phyloP scores from a whole-genome alignment of 345 rosid species.

The Citrus maxima region DNA sequence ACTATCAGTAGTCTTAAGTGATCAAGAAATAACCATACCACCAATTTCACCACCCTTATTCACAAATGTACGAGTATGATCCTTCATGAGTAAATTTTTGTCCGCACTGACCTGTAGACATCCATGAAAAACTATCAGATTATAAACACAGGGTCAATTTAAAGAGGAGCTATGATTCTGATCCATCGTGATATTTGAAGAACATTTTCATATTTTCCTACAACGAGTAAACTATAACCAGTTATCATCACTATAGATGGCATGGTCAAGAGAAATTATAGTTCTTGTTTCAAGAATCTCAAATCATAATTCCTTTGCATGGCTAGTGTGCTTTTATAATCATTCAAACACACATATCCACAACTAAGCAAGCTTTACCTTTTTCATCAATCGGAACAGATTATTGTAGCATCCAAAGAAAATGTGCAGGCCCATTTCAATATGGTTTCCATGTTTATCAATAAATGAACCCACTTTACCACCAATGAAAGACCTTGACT shows the following conservation, averaged over 20 bases:
- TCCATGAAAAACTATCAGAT: constrained; percentile 16
- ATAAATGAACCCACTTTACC: constrained; percentile 99
- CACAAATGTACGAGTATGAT: constrained; percentile 94
- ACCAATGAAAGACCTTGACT: constrained; percentile 85
- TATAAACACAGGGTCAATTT: neutral
- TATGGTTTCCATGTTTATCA: constrained; percentile 65
- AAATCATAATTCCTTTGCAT: neutral
- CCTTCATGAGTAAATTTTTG: constrained; percentile 85
- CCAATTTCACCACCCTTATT: constrained; percentile 89
- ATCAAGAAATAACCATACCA: constrained; percentile 39
- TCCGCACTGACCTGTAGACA: constrained; percentile 79
- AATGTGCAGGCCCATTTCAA: constrained; percentile 70
- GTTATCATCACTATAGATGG: neutral
- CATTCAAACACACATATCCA: neutral
- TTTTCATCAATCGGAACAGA: too few relatives aligned
- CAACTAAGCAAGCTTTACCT: constrained; percentile 3
- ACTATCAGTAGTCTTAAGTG: neutral
- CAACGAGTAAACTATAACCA: neutral
- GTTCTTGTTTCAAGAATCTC: neutral
- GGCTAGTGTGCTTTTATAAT: neutral
- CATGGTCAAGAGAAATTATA: neutral
- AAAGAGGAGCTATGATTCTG: neutral
- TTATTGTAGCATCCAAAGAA: too few relatives aligned
- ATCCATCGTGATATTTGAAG: neutral
- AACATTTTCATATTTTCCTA: neutral